These are phyloP conservation scores for Geranium rotundifolium DNA, from an alignment of 345 rosid genomes.

Conservation along the genomic window DNA sequence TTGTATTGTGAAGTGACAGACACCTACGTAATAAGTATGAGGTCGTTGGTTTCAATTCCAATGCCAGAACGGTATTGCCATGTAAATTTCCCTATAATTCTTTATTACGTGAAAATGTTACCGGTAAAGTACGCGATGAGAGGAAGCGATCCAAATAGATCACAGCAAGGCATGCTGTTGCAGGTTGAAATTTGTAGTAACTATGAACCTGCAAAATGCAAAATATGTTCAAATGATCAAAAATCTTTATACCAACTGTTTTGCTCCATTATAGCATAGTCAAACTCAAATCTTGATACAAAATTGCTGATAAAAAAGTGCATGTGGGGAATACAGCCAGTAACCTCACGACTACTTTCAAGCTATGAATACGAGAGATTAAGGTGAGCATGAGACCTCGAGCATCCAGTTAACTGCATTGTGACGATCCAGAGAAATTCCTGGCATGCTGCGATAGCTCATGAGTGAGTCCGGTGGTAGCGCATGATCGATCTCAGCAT, in stretches of 20 bases:
- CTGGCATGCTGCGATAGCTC: constrained; percentile 7
- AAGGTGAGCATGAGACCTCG: constrained; percentile 7
- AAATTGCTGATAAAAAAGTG: too few species aligned
- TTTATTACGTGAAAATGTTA: neutral
- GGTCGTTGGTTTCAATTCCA: too few species aligned
- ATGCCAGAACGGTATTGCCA: too few species aligned
- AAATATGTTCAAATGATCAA: neutral
- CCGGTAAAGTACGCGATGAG: constrained; percentile 14
- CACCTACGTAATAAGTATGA: too few species aligned
- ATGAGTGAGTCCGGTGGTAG: constrained; percentile 4
- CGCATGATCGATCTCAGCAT: constrained; percentile 24
- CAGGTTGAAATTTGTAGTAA: constrained; percentile 20
- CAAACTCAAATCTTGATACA: too few species aligned
- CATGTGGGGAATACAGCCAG: too few species aligned
- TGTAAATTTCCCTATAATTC: too few species aligned
- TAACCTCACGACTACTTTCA: too few species aligned
- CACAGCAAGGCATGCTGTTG: constrained; percentile 22
- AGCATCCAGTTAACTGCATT: constrained; percentile 30
- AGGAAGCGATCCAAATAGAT: constrained; percentile 32
- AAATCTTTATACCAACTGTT: too few species aligned
- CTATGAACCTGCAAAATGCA: constrained; percentile 14
- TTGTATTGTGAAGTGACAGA: too few species aligned
- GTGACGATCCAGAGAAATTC: constrained; percentile 13
- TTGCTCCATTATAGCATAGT: too few species aligned
- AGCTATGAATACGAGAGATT: too few species aligned